A percentile compares a stretch with the other conserved stretches of the same genome.
phyloP scores from a whole-genome alignment of 2,329 filamentous ascomycete species.

The Scedosporium apiospermum region DNA sequence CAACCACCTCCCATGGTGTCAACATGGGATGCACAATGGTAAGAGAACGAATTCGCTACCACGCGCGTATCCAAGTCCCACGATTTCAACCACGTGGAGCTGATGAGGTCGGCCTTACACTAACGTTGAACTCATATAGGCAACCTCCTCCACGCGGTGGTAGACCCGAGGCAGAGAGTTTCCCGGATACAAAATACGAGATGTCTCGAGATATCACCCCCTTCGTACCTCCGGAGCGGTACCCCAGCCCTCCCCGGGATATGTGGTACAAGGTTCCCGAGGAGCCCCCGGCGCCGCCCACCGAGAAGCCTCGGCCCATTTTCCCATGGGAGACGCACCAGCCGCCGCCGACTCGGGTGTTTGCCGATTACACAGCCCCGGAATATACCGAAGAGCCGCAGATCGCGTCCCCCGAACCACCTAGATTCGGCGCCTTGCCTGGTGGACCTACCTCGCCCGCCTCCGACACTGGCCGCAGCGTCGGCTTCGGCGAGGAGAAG shows the following conservation, averaged over 20 bases:
- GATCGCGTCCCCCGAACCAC: not conserved
- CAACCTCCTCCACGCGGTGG: slow-evolving; percentile 56
- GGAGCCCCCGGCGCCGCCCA: slow-evolving; percentile 41
- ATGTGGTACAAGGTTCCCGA: slow-evolving; percentile 84
- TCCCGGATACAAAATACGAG: slow-evolving; percentile 67
- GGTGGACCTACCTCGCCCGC: slow-evolving; percentile 1
- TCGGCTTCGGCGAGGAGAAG: not conserved
- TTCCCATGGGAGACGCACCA: slow-evolving; percentile 84
- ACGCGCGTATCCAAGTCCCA: not conserved
- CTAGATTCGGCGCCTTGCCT: not conserved
- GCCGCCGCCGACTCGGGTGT: slow-evolving; percentile 54
- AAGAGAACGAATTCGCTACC: not conserved
- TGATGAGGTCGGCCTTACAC: not conserved
- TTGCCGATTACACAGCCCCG: slow-evolving; percentile 21
- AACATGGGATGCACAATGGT: slow-evolving; percentile 37
- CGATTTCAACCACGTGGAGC: not conserved
- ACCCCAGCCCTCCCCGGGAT: slow-evolving; percentile 74
- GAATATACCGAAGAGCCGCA: not conserved
- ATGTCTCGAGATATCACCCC: slow-evolving; percentile 71
- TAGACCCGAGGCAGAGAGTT: slow-evolving; percentile 75
- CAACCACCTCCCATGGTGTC: slow-evolving; percentile 26
- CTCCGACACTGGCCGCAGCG: not conserved
- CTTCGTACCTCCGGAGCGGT: slow-evolving; percentile 67
- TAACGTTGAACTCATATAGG: slow-evolving; percentile 33
- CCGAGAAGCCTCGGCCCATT: slow-evolving; percentile 54